Evolutionary conservation across 148 eudicot genomes (phyloP).

Genomic region (Tetragonia tetragonoides): DNA sequence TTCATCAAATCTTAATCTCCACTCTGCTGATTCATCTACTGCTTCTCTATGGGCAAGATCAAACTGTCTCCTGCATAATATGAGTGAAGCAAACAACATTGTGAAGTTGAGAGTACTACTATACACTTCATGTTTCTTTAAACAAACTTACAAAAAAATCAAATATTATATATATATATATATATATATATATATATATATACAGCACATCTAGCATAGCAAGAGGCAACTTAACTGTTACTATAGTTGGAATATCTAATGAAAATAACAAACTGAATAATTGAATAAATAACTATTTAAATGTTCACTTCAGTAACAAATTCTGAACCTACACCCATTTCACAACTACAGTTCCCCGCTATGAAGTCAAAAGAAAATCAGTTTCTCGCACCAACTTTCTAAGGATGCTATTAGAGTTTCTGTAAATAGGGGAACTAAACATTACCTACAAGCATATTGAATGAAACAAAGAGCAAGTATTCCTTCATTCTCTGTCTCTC

Average conservation of each 20-base stretch:
- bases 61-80: conserved; percentile 65
- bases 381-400: not conserved
- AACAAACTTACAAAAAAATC: not conserved
- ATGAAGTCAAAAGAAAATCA: not conserved
- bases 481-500: too few relatives aligned
- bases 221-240: not conserved
- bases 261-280: not conserved
- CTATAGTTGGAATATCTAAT: not conserved
- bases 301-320: too few relatives aligned
- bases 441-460: too few relatives aligned
- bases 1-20: conserved; percentile 81
- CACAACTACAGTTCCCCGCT: too few relatives aligned
- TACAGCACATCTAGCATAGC: not conserved
- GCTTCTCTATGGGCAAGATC: conserved; percentile 92
- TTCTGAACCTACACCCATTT: too few relatives aligned
- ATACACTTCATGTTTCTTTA: not conserved
- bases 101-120: not conserved
- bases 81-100: conserved; percentile 6
- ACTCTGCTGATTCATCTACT: conserved; percentile 94
- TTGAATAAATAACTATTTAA: not conserved
- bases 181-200: too few relatives aligned
- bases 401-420: not conserved
- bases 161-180: not conserved
- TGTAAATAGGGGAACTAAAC: too few relatives aligned
- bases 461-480: not conserved